Evolutionary conservation across 345 rosid species (phyloP).

Genomic region (Geranium brycei): DNA sequence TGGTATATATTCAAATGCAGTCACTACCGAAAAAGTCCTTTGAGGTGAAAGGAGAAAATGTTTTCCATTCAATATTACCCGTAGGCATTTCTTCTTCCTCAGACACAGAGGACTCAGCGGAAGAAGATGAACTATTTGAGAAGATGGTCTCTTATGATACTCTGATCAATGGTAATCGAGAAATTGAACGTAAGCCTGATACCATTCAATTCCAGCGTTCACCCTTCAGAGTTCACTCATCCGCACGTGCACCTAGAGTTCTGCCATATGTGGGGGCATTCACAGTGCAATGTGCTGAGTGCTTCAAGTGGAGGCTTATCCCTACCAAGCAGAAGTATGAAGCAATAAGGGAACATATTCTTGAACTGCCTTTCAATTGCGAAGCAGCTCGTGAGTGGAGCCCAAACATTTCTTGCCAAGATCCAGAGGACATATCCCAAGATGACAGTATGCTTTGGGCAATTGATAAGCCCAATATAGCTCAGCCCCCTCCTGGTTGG

Average conservation of each 20-base stretch:
- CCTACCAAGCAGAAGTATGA: slow-evolving; percentile 82
- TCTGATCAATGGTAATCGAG: slow-evolving; percentile 19
- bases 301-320: slow-evolving; percentile 89
- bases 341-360: slow-evolving; percentile 74
- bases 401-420: slow-evolving; percentile 60
- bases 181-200: slow-evolving; percentile 18
- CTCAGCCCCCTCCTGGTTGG: slow-evolving; percentile 89
- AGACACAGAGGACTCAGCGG: slow-evolving; percentile 18
- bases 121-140: slow-evolving; percentile 27
- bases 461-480: slow-evolving; percentile 79
- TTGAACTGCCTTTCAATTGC: slow-evolving; percentile 63
- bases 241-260: slow-evolving; percentile 23
- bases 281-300: slow-evolving; percentile 74
- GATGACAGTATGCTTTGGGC: slow-evolving; percentile 93
- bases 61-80: slow-evolving; percentile 9
- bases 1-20: slow-evolving; percentile 29
- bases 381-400: slow-evolving; percentile 65
- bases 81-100: slow-evolving; percentile 21
- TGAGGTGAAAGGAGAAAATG: slow-evolving; percentile 28
- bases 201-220: slow-evolving; percentile 18
- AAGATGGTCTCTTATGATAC: slow-evolving; percentile 61
- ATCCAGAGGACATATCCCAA: slow-evolving; percentile 73
- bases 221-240: slow-evolving; percentile 11
- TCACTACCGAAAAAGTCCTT: slow-evolving; percentile 24
- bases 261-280: slow-evolving; percentile 76